Base-by-base conservation (phyloP, 202 grass and related monocot genomes). In the Carex arenaria region DNA sequence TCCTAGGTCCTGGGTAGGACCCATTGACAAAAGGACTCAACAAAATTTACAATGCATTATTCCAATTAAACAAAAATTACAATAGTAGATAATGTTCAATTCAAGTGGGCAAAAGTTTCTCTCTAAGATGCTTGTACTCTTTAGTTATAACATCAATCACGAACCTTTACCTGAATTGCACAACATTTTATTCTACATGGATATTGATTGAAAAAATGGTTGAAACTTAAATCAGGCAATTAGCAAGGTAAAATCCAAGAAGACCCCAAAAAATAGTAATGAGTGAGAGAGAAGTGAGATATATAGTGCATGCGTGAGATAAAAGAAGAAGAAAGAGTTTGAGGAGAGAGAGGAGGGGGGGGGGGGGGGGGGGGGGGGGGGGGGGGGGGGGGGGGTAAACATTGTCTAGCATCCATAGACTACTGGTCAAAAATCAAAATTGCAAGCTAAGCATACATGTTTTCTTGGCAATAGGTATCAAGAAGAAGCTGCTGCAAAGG, bases 401-500 rank as follows among this genome's bases (percentile, higher is more conserved):
- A 70, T 26, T 13, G 3, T 72, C 19, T 72, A 72, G 42, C 20
- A 34, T 18, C 13, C 2, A 11, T 77, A 77, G 3, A 10, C 2
- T 56, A 10, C 28, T 59, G 28, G 7, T 32, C 7, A 57, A 52
- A 57, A 77, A 3, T n/a, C 15, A 38, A 52, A 57, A 77, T 77
- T 76, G 23, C 17, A 59, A 77, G 53, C 28, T 59, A 77, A 77
- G 28, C 26, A 28, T 57, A n/a, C 8, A 77, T 34, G 3, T 34
- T 76, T 76, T 23, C 13, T 63, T 30, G 12, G 13, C 14, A 64
- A 51, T 34, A 82, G 80, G 26, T 82, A 55, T 82, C 80, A 82
- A 82, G 80, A 82, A 82, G 80, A 82, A 26, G 13, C 80, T 43
- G 14, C 43, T 82, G 19, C 80, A 6, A 82, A 64, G 28, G 80